Conservation (phyloP, 345 rosid species). For the Populus alba region DNA sequence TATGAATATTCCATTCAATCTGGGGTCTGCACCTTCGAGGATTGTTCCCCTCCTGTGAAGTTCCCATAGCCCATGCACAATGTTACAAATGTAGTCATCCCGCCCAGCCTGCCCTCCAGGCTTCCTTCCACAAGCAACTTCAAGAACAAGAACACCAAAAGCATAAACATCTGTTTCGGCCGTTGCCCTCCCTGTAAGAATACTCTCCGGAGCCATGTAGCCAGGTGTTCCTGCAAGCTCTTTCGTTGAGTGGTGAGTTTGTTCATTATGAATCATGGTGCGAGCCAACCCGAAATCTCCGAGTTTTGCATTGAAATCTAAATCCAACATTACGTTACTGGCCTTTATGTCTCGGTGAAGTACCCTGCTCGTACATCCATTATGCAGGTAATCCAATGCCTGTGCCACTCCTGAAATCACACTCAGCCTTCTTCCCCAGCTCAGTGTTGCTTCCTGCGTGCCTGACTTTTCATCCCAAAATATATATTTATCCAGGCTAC, state of each 20-base stretch:
- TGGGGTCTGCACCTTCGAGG: slow-evolving; percentile 48
- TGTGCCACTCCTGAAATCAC: slow-evolving; percentile 55
- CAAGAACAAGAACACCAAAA: slow-evolving; percentile 61
- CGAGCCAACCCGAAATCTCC: slow-evolving; percentile 86
- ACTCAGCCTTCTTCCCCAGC: slow-evolving; percentile 52
- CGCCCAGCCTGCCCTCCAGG: slow-evolving; percentile 35
- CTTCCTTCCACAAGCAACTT: slow-evolving; percentile 58
- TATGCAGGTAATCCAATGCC: slow-evolving; percentile 70
- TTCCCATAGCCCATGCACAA: slow-evolving; percentile 74
- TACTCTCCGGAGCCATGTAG: slow-evolving; percentile 82
- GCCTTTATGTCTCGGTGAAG: slow-evolving; percentile 73
- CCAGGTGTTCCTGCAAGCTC: slow-evolving; percentile 74
- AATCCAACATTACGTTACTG: slow-evolving; percentile 77
- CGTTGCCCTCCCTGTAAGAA: slow-evolving; percentile 57
- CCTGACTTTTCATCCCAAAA: slow-evolving; percentile 16
- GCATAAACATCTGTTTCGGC: slow-evolving; percentile 66
- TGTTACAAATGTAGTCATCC: slow-evolving; percentile 43
- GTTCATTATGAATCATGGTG: slow-evolving; percentile 49
- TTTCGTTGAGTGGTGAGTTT: slow-evolving; percentile 68
- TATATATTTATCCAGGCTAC: slow-evolving; percentile 63
- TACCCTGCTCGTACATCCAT: slow-evolving; percentile 58
- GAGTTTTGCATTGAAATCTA: slow-evolving; percentile 46
- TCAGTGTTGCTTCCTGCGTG: slow-evolving; percentile 33
- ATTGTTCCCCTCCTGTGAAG: slow-evolving; percentile 44
- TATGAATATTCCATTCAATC: slow-evolving; percentile 36